Percentiles rank a stretch among this genome's conserved stretches.
These are phyloP conservation scores for Rhynchospora breviuscula DNA, from an alignment of 176 grass and related monocot genomes.

Conservation along the genomic window DNA sequence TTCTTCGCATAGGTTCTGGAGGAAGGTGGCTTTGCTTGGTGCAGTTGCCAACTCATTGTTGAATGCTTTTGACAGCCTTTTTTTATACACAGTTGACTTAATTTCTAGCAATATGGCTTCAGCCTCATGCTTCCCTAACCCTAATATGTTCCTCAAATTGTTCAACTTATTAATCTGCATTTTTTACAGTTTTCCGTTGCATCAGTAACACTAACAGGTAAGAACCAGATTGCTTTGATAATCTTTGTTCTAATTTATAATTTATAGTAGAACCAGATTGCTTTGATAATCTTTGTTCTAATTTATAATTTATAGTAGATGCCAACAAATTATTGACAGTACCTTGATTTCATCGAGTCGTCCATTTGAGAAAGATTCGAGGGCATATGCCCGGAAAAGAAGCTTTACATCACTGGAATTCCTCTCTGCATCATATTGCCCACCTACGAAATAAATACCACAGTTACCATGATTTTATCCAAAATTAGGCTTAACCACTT, in stretches of 20 bases:
- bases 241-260: neutral
- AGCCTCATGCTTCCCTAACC: slow-evolving; percentile 87
- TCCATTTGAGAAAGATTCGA: slow-evolving; percentile 71
- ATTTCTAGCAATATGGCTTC: slow-evolving; percentile 78
- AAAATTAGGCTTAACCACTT: neutral
- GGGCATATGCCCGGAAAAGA: slow-evolving; percentile 69
- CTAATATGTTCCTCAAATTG: slow-evolving; percentile 90
- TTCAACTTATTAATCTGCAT: slow-evolving; percentile 77
- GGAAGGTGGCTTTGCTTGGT: slow-evolving; percentile 88
- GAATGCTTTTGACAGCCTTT: slow-evolving; percentile 70
- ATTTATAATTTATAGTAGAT: neutral
- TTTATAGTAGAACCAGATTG: neutral
- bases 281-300: neutral
- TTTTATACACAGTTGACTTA: slow-evolving; percentile 81
- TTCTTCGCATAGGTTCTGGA: slow-evolving; percentile 94
- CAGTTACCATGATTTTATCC: neutral
- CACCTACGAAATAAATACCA: slow-evolving; percentile 38
- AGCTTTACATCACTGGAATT: slow-evolving; percentile 70
- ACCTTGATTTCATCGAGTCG: slow-evolving; percentile 67
- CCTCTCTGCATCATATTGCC: slow-evolving; percentile 63
- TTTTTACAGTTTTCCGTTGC: slow-evolving; percentile 10
- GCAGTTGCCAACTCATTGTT: slow-evolving; percentile 61
- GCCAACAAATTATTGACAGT: neutral
- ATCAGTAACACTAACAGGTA: slow-evolving; percentile 3
- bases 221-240: neutral